These are phyloP conservation scores for Cryphonectria naterciae DNA, from an alignment of 2,329 filamentous ascomycete species.

Conservation along the genomic window DNA sequence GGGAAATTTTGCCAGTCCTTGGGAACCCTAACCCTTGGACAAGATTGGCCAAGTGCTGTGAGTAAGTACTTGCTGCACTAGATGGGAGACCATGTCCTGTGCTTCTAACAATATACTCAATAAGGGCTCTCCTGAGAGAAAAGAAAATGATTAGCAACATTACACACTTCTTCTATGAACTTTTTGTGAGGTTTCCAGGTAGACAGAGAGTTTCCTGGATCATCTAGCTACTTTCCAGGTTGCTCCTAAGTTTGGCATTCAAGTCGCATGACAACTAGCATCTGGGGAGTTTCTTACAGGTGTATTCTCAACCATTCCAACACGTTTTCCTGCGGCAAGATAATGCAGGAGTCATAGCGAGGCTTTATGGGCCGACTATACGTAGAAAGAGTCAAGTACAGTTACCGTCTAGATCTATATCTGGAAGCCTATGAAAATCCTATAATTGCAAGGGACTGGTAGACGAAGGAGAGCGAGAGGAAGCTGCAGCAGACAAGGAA, in stretches of 20 bases:
- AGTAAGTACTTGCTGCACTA: too few relatives aligned
- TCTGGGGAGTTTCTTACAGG: not conserved
- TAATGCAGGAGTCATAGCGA: not conserved
- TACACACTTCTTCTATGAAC: not conserved
- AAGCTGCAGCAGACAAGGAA: not conserved
- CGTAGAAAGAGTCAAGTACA: not conserved
- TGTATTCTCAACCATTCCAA: not conserved
- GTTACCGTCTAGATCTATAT: not conserved
- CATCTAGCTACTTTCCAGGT: not conserved
- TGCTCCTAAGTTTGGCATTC: not conserved
- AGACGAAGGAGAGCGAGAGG: not conserved
- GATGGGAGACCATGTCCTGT: not conserved
- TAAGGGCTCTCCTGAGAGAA: not conserved
- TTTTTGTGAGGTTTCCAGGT: not conserved
- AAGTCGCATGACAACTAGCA: not conserved
- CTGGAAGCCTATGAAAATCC: not conserved
- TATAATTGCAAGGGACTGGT: not conserved
- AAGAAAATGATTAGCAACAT: not conserved
- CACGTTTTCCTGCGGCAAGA: not conserved
- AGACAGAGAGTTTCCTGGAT: not conserved
- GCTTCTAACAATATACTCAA: not conserved
- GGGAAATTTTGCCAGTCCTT: slow-evolving; percentile 11
- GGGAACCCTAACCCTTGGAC: slow-evolving; percentile 1
- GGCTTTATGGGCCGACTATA: not conserved
- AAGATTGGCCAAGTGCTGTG: not conserved